Evolutionary conservation across 192 early-diverging fungal species (phyloP).

Genomic region (Coemansia sp.): DNA sequence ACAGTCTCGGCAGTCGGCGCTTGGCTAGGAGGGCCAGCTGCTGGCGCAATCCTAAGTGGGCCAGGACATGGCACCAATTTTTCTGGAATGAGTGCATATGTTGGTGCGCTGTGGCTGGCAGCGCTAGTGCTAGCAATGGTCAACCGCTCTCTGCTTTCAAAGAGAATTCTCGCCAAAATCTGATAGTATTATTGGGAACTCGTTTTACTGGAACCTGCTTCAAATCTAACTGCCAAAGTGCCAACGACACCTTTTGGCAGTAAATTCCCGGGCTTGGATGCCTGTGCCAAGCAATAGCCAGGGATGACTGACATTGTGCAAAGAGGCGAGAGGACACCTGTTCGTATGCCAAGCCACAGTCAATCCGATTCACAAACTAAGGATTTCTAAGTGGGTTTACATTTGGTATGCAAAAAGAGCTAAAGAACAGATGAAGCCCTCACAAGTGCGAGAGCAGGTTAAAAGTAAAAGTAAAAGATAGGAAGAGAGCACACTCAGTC

Average conservation of each 20-base stretch:
- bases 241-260: background rate
- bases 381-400: background rate
- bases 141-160: slow-evolving; percentile 31
- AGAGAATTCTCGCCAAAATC: slow-evolving; percentile 10
- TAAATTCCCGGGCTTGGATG: background rate
- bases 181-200: background rate
- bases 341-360: background rate
- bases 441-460: slow-evolving; percentile 9
- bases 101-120: slow-evolving; percentile 38
- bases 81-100: slow-evolving; percentile 36
- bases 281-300: no score
- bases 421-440: slow-evolving; percentile 1
- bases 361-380: background rate
- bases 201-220: background rate
- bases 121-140: slow-evolving; percentile 16
- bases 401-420: slow-evolving; percentile 10
- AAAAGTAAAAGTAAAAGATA: slow-evolving; percentile 1
- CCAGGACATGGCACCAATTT: slow-evolving; percentile 30
- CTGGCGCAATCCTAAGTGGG: slow-evolving; percentile 31
- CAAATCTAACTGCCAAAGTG: background rate
- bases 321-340: no score
- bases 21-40: slow-evolving; percentile 41
- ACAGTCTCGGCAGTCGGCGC: slow-evolving; percentile 36
- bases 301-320: no score
- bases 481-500: slow-evolving; percentile 15